Percentiles rank a stretch among this genome's conserved stretches.
Conservation (phyloP, 306 rosid genomes). For the Sesbania bispinosa region DNA sequence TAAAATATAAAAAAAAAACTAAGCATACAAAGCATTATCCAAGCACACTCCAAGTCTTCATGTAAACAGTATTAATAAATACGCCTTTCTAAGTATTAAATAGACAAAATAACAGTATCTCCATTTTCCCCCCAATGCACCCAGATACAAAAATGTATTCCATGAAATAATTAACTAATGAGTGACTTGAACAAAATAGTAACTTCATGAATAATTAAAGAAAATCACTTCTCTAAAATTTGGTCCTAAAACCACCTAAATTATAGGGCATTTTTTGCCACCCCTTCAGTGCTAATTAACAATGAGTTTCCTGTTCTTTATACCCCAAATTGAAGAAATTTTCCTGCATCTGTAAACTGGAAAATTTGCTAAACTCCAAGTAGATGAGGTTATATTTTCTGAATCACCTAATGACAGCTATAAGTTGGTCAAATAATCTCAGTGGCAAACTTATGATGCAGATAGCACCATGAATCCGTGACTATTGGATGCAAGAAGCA, state of each 20-base stretch:
- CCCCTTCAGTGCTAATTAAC: neutral
- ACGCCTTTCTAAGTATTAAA: too few relatives aligned
- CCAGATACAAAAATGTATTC: neutral
- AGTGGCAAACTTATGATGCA: neutral
- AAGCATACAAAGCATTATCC: neutral
- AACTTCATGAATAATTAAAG: neutral
- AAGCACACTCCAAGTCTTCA: too few relatives aligned
- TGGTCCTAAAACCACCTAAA: too few relatives aligned
- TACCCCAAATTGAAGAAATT: neutral
- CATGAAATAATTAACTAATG: neutral
- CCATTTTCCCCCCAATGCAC: too few relatives aligned
- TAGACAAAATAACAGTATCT: too few relatives aligned
- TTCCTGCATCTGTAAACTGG: neutral
- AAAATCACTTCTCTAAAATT: too few relatives aligned
- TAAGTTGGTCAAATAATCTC: neutral
- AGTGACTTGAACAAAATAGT: neutral
- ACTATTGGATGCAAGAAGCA: neutral
- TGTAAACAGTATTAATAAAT: too few relatives aligned
- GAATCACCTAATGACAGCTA: neutral
- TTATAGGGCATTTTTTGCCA: neutral
- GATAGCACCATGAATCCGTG: neutral
- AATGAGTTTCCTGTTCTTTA: neutral
- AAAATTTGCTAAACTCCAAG: neutral
- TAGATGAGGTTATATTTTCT: constrained; percentile 3
- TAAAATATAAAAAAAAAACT: neutral